Conservation (phyloP, 306 rosid genomes). For the Vicia villosa region DNA sequence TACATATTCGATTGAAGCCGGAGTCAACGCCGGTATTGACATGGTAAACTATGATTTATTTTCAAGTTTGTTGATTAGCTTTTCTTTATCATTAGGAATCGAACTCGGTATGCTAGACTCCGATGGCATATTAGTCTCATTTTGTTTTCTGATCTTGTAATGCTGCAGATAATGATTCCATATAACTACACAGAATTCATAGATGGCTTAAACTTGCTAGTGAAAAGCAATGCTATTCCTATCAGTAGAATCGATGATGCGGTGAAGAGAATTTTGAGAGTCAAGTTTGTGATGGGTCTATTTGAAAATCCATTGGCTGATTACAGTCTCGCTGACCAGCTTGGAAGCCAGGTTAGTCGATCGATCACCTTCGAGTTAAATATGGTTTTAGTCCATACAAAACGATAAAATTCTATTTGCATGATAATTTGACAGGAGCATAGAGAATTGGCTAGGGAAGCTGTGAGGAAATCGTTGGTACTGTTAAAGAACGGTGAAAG, state of each 20-base stretch:
- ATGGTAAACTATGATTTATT: slow-evolving; percentile 30
- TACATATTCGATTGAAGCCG: slow-evolving; percentile 31
- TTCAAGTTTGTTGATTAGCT: not conserved
- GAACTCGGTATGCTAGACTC: not conserved
- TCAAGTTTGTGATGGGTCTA: slow-evolving; percentile 45
- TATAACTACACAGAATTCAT: slow-evolving; percentile 37
- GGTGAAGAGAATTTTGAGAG: slow-evolving; percentile 40
- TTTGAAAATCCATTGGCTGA: slow-evolving; percentile 47
- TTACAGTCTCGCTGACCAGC: slow-evolving; percentile 30
- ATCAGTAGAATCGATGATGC: slow-evolving; percentile 45
- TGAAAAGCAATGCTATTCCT: slow-evolving; percentile 37
- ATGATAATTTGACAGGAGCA: slow-evolving; percentile 36
- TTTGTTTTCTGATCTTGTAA: not conserved
- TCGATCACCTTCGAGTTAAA: not conserved
- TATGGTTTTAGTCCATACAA: not conserved
- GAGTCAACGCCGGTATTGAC: slow-evolving; percentile 43
- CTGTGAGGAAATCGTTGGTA: slow-evolving; percentile 47
- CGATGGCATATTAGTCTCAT: too few relatives aligned
- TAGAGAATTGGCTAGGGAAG: slow-evolving; percentile 46
- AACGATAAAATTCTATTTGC: not conserved
- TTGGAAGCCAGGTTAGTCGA: slow-evolving; percentile 42
- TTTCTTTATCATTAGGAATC: not conserved
- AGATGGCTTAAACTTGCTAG: slow-evolving; percentile 33
- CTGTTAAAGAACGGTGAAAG: slow-evolving; percentile 38
- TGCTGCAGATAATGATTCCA: slow-evolving; percentile 44